phyloP scores from a whole-genome alignment of 202 grass and related monocot genomes.

The Carex arenaria region DNA sequence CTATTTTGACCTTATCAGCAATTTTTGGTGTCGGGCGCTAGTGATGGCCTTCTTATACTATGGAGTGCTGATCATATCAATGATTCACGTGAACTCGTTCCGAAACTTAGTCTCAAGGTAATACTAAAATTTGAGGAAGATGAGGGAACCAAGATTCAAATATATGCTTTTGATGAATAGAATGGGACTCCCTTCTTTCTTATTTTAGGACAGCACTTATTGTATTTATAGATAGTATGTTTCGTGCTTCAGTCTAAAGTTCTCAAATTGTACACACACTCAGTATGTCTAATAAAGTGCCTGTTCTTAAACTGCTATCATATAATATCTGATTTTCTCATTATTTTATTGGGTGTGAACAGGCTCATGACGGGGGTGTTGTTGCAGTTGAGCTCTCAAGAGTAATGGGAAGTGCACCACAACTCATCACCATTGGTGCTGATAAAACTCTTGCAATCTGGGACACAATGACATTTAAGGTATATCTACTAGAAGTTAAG shows the following conservation, averaged over 20 bases:
- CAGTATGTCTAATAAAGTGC: background rate
- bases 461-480: slow-evolving; percentile 98
- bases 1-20: slow-evolving; percentile 45
- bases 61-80: slow-evolving; percentile 97
- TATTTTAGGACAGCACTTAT: background rate
- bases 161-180: slow-evolving; percentile 1
- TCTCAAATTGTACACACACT: background rate
- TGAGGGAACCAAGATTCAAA: background rate
- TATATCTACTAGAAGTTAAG: slow-evolving; percentile 26
- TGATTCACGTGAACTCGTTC: slow-evolving; percentile 92
- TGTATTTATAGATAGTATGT: background rate
- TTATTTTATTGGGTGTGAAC: slow-evolving; percentile 26
- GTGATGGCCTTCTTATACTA: slow-evolving; percentile 87
- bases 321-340: background rate
- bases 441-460: slow-evolving; percentile 99
- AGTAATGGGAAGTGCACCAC: slow-evolving; percentile 91
- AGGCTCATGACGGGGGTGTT: slow-evolving; percentile 99
- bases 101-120: slow-evolving; percentile 98
- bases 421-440: slow-evolving; percentile 96
- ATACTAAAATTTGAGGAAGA: background rate
- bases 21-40: slow-evolving; percentile 95
- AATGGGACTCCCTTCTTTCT: background rate
- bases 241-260: background rate
- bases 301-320: background rate
- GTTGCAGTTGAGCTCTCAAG: slow-evolving; percentile 95